Evolutionary conservation across 176 grass and related monocot species (phyloP).

Genomic region (Tillandsia fasciculata): DNA sequence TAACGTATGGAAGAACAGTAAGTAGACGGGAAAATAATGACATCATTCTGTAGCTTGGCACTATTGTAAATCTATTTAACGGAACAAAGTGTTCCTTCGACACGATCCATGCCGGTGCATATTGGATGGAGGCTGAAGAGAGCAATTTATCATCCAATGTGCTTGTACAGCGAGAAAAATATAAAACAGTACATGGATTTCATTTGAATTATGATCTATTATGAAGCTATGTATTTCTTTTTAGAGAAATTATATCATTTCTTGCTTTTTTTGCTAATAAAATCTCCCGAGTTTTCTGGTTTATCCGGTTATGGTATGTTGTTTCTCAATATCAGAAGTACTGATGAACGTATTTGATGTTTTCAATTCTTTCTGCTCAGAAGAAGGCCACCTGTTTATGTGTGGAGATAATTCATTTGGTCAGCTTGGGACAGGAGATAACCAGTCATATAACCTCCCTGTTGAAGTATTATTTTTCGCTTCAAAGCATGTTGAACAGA

Average conservation of each 20-base stretch:
- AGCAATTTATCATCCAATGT: no score
- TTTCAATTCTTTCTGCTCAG: constrained; percentile 50
- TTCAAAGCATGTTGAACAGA: constrained; percentile 55
- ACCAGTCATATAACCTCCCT: constrained; percentile 46
- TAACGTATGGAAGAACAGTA: no score
- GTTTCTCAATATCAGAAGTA: neutral
- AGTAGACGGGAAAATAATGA: no score
- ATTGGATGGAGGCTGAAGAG: no score
- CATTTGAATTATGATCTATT: no score
- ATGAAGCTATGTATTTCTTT: neutral
- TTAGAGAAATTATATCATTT: neutral
- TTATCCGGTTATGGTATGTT: neutral
- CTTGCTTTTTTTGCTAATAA: neutral
- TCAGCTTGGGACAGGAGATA: constrained; percentile 78
- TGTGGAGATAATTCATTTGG: constrained; percentile 96
- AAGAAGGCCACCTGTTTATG: constrained; percentile 61
- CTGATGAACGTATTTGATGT: constrained; percentile 20
- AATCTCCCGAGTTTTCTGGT: neutral
- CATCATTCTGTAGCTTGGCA: no score
- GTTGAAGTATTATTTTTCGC: constrained; percentile 53
- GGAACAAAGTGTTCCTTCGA: no score
- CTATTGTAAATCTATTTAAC: no score
- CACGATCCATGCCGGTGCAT: no score
- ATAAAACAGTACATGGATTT: no score
- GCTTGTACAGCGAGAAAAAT: no score